Evolutionary conservation across 2,329 filamentous ascomycete species (phyloP).

Genomic region (Botrytis hyacinthi): DNA sequence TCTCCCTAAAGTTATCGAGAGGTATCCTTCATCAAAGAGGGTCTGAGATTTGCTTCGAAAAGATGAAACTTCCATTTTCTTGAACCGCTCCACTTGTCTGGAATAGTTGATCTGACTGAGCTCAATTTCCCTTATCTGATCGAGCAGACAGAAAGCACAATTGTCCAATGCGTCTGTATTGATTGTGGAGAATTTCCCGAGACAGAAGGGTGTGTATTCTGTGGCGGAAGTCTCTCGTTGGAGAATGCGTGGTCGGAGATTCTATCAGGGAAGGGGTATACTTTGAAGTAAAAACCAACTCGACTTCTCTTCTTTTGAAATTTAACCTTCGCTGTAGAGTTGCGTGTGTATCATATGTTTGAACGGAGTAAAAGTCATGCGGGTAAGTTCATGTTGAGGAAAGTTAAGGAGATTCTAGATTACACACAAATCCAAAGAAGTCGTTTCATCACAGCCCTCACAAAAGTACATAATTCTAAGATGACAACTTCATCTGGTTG

Average conservation of each 20-base stretch:
- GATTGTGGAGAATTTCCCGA: fast-evolving
- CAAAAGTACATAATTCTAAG: background rate
- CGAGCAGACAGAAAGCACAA: background rate
- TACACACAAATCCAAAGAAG: background rate
- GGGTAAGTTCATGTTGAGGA: background rate
- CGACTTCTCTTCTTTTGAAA: background rate
- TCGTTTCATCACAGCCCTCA: background rate
- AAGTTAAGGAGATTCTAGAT: fast-evolving
- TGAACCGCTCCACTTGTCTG: background rate
- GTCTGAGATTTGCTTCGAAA: background rate
- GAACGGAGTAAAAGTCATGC: no score
- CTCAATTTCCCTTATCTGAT: background rate
- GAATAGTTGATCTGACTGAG: background rate
- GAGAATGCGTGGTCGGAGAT: background rate
- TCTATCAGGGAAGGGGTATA: background rate
- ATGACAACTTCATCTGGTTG: background rate
- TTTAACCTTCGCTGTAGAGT: background rate
- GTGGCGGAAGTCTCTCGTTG: fast-evolving
- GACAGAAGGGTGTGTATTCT: fast-evolving
- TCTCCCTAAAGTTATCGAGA: background rate
- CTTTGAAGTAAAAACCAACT: background rate
- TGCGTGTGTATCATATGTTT: background rate
- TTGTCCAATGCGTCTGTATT: background rate
- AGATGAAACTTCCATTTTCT: background rate
- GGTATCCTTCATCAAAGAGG: background rate